These are phyloP conservation scores for Rosa chinensis DNA, from an alignment of 306 rosid species.

Conservation along the genomic window DNA sequence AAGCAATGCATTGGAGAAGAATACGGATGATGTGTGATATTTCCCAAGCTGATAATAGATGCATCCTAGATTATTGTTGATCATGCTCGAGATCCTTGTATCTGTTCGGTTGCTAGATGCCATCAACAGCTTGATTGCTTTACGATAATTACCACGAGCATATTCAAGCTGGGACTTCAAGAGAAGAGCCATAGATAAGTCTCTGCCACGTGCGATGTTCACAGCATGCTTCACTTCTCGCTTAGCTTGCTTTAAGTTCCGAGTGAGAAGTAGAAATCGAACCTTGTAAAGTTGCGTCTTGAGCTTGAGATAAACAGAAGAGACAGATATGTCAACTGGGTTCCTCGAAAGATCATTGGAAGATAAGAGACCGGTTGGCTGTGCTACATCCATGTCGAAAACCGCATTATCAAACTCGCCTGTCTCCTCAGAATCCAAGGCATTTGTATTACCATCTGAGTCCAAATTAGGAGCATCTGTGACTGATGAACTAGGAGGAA, in stretches of 20 bases:
- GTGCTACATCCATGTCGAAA: conserved; percentile 59
- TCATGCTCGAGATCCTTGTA: conserved; percentile 62
- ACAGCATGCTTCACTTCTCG: conserved; percentile 94
- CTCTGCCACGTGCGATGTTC: conserved; percentile 90
- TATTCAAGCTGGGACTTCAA: conserved; percentile 96
- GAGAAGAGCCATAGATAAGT: conserved; percentile 89
- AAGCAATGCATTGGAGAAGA: conserved; percentile 85
- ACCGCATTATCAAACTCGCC: conserved; percentile 71
- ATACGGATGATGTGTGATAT: conserved; percentile 75
- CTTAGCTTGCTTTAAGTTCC: conserved; percentile 92
- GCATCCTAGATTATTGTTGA: conserved; percentile 96
- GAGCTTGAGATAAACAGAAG: conserved; percentile 81
- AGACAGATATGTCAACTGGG: conserved; percentile 57
- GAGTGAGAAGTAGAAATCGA: conserved; percentile 77
- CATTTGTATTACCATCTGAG: conserved; percentile 54
- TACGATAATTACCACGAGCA: conserved; percentile 95
- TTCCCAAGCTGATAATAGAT: conserved; percentile 94
- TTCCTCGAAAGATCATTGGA: conserved; percentile 67
- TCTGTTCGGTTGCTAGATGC: conserved; percentile 85
- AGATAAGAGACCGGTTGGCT: conserved; percentile 56
- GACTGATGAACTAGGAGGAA: conserved; percentile 55
- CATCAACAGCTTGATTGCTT: conserved; percentile 92
- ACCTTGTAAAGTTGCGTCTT: conserved; percentile 95
- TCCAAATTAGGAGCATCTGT: conserved; percentile 68
- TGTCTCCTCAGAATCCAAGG: conserved; percentile 80